Percentiles rank a stretch among this genome's conserved stretches.
Conservation (phyloP, 805 yeast species). For the Kodamaea leandrae region DNA sequence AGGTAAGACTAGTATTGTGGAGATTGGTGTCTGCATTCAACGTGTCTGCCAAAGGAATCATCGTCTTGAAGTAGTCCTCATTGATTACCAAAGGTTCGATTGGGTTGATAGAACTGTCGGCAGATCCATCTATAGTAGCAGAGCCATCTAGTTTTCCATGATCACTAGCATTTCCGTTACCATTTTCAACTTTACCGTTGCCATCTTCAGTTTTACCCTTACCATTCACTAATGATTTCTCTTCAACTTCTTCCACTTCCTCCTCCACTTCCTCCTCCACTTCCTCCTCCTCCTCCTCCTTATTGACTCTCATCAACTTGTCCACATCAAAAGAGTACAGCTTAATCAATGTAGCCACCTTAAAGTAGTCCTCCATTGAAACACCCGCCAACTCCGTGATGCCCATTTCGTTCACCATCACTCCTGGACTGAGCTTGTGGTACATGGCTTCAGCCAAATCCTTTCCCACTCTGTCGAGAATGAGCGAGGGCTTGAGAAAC, state of each 20-base stretch:
- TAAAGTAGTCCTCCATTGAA: constrained; percentile 59
- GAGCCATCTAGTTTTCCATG: constrained; percentile 5
- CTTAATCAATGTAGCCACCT: constrained; percentile 78
- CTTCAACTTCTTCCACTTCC: constrained; percentile 21
- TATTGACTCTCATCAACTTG: background rate
- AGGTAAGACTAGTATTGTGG: constrained; percentile 71
- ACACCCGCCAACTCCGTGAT: constrained; percentile 24
- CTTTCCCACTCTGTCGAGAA: constrained; percentile 68
- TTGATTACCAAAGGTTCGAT: constrained; percentile 11
- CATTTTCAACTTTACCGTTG: background rate
- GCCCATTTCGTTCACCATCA: constrained; percentile 35
- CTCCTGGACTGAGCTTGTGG: constrained; percentile 38
- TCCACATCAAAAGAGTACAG: constrained; percentile 85
- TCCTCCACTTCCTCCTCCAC: constrained; percentile 31
- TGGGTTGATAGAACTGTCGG: background rate
- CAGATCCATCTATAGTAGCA: background rate
- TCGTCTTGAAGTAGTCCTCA: constrained; percentile 59
- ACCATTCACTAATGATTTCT: constrained; percentile 18
- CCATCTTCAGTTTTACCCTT: constrained; percentile 13
- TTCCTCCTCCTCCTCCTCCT: constrained; percentile 23
- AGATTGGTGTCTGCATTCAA: constrained; percentile 79
- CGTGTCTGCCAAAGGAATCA: constrained; percentile 93
- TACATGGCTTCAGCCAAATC: constrained; percentile 64
- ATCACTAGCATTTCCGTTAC: background rate
- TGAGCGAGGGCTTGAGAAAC: constrained; percentile 64